These are phyloP conservation scores for Sordariomycetes sp. DNA, from an alignment of 2,329 filamentous ascomycete genomes.

Conservation along the genomic window DNA sequence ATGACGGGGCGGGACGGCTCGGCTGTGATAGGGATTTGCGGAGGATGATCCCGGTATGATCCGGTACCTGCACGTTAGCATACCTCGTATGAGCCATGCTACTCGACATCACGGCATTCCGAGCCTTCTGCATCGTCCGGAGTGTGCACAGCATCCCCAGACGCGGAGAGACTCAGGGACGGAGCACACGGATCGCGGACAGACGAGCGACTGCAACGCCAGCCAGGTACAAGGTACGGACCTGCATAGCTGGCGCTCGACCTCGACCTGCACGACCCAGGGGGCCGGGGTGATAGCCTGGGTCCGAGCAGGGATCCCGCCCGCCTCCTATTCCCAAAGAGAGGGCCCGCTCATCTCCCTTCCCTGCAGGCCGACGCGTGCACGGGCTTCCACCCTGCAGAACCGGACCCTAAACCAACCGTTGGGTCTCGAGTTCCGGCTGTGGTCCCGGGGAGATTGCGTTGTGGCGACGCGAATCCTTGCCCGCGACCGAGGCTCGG, in stretches of 20 bases:
- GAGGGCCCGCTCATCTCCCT: neutral
- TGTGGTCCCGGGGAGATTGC: neutral
- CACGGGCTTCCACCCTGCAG: neutral
- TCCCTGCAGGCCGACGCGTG: neutral
- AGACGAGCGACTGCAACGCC: neutral
- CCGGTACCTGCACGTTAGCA: no score
- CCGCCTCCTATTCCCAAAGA: neutral
- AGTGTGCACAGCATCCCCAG: no score
- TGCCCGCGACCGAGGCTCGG: neutral
- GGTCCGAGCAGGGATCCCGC: neutral
- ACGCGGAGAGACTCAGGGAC: neutral
- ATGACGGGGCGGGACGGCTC: neutral
- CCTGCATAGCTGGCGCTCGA: neutral
- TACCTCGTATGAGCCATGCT: no score
- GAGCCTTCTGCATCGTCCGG: no score
- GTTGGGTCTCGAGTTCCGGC: neutral
- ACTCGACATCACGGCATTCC: no score
- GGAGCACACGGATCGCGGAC: neutral
- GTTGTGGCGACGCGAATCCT: neutral
- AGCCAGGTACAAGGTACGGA: neutral
- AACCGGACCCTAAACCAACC: neutral
- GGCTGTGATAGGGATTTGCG: neutral
- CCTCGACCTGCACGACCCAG: neutral
- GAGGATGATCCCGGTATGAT: no score
- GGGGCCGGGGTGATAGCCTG: neutral